Evolutionary conservation across 805 yeast genomes (phyloP), one percentile per base, ranked within the genome.

Genomic region (Wickerhamiella domercqiae): DNA sequence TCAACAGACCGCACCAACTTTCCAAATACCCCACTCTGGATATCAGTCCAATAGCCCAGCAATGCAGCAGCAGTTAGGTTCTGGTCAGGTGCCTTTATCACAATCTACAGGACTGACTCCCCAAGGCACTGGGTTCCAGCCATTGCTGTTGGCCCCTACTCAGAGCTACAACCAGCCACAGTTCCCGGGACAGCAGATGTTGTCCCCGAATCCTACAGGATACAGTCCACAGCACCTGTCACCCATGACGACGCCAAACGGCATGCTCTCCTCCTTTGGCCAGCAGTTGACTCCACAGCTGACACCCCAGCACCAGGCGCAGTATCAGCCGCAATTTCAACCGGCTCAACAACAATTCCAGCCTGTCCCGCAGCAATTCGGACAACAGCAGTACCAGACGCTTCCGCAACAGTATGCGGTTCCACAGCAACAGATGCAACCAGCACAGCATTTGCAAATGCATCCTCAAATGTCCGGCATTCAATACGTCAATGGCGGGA

Each of bases 401-500:
- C 14, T 15, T 16, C 28, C 18, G 11, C 29, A 18, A 11, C 26
- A 11, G 15, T 5, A 7, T 28, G 34, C 25, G 13, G 25, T 15
- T n/a, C 29, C 29, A 5, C 5, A 5, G 11, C 15, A 24, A 5
- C n/a, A 16, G 15, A 28, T 18, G 21, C n/a, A 26, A n/a, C 24
- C 24, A 20, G 36, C 35, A 21, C 29, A 28, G 21, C 46, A 38
- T 29, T 43, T 29, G 9, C 44, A 36, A 29, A 32, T 28, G 32
- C 43, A 34, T 20, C 44, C 36, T 22, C 46, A 39, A 36, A 36
- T 32, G 40, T 41, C 36, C 18, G 49, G 49, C 11, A 36, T 38
- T 40, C 40, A 46, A 28, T 46, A 44, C 38, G 18, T 46, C 17
- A 46, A 41, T 32, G 43, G 47, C 5, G 44, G 44, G 16, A 40